Conservation (phyloP, 257 asterid species). For the Primulina huaijiensis region DNA sequence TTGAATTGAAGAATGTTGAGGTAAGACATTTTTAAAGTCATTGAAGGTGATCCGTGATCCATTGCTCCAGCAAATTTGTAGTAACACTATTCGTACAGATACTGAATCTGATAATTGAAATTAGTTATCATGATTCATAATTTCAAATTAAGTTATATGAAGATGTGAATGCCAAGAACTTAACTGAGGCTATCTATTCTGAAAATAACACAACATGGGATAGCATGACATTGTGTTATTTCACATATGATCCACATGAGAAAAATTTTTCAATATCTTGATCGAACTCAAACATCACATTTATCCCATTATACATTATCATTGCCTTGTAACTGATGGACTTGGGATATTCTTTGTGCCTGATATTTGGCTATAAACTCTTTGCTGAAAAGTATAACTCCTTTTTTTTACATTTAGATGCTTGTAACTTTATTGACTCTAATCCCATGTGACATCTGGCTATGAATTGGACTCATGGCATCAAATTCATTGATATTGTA, state of each 20-base stretch:
- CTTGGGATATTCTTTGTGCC: not conserved
- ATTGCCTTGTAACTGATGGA: not conserved
- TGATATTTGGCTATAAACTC: conserved; percentile 14
- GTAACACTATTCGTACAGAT: conserved; percentile 2
- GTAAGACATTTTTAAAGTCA: conserved; percentile 29
- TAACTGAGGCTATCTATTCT: not conserved
- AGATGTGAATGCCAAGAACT: not conserved
- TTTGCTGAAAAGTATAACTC: conserved; percentile 7
- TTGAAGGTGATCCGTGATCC: conserved; percentile 16
- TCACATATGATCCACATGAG: not conserved
- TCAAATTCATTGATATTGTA: too few species aligned
- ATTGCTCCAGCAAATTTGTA: not conserved
- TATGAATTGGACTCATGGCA: conserved; percentile 5
- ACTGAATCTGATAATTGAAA: conserved; percentile 8
- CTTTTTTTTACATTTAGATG: not conserved
- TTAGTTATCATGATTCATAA: conserved; percentile 4
- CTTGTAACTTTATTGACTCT: not conserved
- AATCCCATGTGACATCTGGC: not conserved
- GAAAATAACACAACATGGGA: not conserved
- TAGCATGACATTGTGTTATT: not conserved
- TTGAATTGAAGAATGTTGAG: conserved; percentile 68
- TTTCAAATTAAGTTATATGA: not conserved
- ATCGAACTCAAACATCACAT: not conserved
- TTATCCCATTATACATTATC: not conserved
- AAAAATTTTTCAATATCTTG: not conserved